A percentile compares a stretch with the other conserved stretches of the same genome.
phyloP scores from a whole-genome alignment of 768 basidiomycete genomes.

The Harrya chromipes region DNA sequence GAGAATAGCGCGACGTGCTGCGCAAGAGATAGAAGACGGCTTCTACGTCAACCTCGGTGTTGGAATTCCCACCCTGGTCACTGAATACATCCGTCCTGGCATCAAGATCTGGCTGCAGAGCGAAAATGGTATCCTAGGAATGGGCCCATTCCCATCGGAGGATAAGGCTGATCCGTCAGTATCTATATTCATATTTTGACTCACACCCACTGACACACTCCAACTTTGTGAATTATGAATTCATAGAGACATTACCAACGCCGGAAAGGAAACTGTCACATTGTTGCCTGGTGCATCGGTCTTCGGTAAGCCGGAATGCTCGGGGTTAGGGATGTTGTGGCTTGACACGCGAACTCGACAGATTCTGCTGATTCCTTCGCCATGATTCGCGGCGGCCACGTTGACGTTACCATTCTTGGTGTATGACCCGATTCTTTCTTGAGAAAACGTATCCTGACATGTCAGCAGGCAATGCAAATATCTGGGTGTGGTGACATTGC shows the following conservation, averaged over 20 bases:
- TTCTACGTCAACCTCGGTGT: constrained; percentile 85
- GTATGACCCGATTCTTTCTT: constrained; percentile 54
- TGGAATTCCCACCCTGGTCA: constrained; percentile 87
- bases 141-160: constrained; percentile 80
- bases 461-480: constrained; percentile 84
- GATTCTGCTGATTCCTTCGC: constrained; percentile 90
- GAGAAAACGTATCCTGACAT: background rate
- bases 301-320: constrained; percentile 74
- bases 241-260: constrained; percentile 80
- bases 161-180: constrained; percentile 76
- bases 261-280: constrained; percentile 91
- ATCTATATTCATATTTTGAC: background rate
- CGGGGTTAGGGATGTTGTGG: constrained; percentile 20
- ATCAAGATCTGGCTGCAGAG: constrained; percentile 83
- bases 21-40: constrained; percentile 83
- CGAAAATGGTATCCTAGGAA: constrained; percentile 85
- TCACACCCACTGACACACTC: constrained; percentile 30
- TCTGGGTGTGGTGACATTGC: constrained; percentile 88
- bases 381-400: constrained; percentile 95
- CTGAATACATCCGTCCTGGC: constrained; percentile 64
- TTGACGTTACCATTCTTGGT: constrained; percentile 89
- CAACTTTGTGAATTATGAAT: constrained; percentile 21
- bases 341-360: constrained; percentile 1
- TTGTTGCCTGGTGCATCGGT: constrained; percentile 85
- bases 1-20: constrained; percentile 78